Percentiles rank a stretch among this genome's conserved stretches.
Evolutionary conservation across 179 eudicot genomes (phyloP).

Genomic region (Corrigiola litoralis): DNA sequence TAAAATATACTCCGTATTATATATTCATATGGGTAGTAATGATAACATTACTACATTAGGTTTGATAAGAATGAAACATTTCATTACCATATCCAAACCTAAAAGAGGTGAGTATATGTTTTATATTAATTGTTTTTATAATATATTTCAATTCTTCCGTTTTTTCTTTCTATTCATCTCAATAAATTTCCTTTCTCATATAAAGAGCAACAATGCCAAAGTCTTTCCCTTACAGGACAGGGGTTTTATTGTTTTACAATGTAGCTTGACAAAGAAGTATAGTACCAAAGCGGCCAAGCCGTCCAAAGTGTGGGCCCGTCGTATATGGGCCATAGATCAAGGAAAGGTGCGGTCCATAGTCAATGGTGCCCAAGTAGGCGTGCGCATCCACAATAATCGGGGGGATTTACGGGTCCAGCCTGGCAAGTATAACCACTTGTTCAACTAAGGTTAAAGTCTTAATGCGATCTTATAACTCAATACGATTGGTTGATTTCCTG

Average conservation of each 20-base stretch:
- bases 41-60: too few species aligned
- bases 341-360: constrained; percentile 2
- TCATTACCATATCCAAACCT: too few species aligned
- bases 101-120: too few species aligned
- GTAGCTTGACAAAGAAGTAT: neutral
- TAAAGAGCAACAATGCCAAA: neutral
- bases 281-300: neutral
- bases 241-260: neutral
- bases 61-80: too few species aligned
- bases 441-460: neutral
- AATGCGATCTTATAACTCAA: neutral
- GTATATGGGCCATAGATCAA: constrained; percentile 3
- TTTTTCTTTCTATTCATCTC: too few species aligned
- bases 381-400: neutral
- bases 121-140: too few species aligned
- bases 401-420: neutral
- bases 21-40: too few species aligned
- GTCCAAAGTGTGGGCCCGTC: neutral
- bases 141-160: too few species aligned
- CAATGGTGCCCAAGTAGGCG: neutral
- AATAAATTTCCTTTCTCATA: too few species aligned
- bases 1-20: too few species aligned
- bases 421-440: neutral
- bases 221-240: neutral
- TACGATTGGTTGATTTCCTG: neutral